Evolutionary conservation across 441 rosid species (phyloP), one percentile per base, ranked within the genome.

Genomic region (Gossypium schwendimanii): DNA sequence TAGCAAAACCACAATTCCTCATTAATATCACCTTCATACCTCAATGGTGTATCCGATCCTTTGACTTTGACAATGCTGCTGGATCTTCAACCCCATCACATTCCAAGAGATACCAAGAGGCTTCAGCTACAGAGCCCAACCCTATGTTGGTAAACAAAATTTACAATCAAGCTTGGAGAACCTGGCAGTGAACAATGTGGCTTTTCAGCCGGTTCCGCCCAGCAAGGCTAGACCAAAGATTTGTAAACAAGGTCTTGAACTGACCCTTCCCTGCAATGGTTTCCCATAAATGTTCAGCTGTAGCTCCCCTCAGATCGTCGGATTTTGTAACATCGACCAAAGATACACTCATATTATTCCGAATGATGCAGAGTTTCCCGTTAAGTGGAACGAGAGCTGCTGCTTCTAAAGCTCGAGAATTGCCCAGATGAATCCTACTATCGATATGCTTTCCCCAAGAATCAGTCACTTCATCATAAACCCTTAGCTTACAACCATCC

Each of bases 151-250:
- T 14, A 39, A 39, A 39, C 33, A 15, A 53, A 41, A 36, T 59
- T 72, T 77, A 79, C 81, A 45, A 66, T 23, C 69, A n/a, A 68
- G 87, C 83, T 76, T 73, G 83, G 70, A 86, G 89, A 74, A 80
- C 86, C 78, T 86, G 87, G 70, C 87, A 84, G 68, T 86, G 89
- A 65, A 86, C 81, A 31, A 86, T 80, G 71, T 80, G 84, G 73
- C 87, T 84, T 52, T 82, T 86, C 53, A 84, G 81, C 69, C 89
- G 81, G 72, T 66, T 82, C 84, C 86, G 72, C 12, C 87, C 83
- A 0, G 87, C 84, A 18, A 86, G 50, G 70, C 84, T 86, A 8
- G 84, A 86, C 84, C 79, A 84, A 11, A 86, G 78, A 73, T 84
- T 84, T 10, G 86, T 82, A 45, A 86, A 82, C 76, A 86, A 50